Evolutionary conservation across 148 eudicot species (phyloP).

Genomic region (Rhododendron molle): DNA sequence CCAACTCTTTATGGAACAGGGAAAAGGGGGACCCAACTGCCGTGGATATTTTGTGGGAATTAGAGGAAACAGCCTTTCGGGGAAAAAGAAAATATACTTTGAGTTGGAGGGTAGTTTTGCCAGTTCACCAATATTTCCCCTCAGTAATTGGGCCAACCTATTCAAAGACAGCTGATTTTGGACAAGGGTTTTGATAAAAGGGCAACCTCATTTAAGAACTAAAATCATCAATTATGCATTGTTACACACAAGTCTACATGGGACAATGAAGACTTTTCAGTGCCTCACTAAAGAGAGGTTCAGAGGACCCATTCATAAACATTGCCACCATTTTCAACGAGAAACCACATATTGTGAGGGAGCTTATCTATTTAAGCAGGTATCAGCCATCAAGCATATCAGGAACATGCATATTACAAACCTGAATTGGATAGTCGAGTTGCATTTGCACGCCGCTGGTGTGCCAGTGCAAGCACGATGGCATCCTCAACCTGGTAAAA

Average conservation of each 20-base stretch:
- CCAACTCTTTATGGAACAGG: background rate
- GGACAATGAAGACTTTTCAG: background rate
- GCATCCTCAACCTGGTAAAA: slow-evolving; percentile 89
- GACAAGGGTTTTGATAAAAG: background rate
- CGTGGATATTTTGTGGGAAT: background rate
- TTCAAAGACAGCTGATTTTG: background rate
- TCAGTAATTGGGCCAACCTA: background rate
- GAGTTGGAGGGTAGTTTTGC: background rate
- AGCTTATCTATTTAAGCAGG: background rate
- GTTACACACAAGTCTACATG: background rate
- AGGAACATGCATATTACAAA: background rate
- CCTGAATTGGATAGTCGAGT: slow-evolving; percentile 3
- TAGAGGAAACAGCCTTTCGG: background rate
- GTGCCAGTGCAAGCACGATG: slow-evolving; percentile 69
- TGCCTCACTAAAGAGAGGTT: background rate
- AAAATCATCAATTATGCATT: background rate
- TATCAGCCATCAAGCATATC: background rate
- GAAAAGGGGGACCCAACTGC: background rate
- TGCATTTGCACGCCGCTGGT: slow-evolving; percentile 11
- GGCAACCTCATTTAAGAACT: background rate
- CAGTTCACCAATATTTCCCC: background rate
- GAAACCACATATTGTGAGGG: background rate
- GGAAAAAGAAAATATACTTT: background rate
- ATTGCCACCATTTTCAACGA: background rate
- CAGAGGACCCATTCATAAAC: background rate